These are phyloP conservation scores for Auricularia auricula-judae DNA, from an alignment of 768 basidiomycete genomes.

Conservation along the genomic window DNA sequence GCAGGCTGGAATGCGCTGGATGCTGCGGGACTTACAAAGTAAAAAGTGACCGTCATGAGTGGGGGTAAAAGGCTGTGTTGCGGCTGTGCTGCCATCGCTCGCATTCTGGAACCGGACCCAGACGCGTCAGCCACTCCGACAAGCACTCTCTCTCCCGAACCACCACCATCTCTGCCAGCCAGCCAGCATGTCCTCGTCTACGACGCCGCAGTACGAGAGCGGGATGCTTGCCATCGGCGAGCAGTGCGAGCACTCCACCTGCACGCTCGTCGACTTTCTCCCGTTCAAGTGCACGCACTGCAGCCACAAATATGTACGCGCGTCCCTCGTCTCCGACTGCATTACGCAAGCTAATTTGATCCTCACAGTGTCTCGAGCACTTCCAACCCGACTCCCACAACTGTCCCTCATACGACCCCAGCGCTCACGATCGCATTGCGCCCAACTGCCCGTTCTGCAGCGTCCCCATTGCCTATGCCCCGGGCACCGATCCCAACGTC, in stretches of 20 bases:
- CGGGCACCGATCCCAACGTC: conserved; percentile 68
- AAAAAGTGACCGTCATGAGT: conserved; percentile 11
- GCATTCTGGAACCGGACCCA: not conserved
- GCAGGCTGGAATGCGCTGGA: not conserved
- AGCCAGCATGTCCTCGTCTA: conserved; percentile 7
- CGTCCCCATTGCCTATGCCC: conserved; percentile 61
- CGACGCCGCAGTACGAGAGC: conserved; percentile 6
- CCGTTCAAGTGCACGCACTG: conserved; percentile 85
- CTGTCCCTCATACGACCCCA: conserved; percentile 62
- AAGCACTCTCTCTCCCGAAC: not conserved
- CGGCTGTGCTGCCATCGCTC: not conserved
- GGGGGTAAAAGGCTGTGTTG: not conserved
- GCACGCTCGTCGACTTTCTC: conserved; percentile 69
- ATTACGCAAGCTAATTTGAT: not conserved
- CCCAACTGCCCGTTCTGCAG: conserved; percentile 75
- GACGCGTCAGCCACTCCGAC: conserved; percentile 4
- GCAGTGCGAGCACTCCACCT: conserved; percentile 58
- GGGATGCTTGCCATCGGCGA: conserved; percentile 57
- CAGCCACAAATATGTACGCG: conserved; percentile 17
- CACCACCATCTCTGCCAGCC: conserved; percentile 12
- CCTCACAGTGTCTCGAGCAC: conserved; percentile 66
- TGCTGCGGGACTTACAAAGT: not conserved
- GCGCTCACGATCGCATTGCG: conserved; percentile 60
- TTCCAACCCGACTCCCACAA: conserved; percentile 58
- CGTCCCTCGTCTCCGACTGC: too few relatives aligned